Conservation (phyloP, 257 asterid species). For the Echium plantagineum region DNA sequence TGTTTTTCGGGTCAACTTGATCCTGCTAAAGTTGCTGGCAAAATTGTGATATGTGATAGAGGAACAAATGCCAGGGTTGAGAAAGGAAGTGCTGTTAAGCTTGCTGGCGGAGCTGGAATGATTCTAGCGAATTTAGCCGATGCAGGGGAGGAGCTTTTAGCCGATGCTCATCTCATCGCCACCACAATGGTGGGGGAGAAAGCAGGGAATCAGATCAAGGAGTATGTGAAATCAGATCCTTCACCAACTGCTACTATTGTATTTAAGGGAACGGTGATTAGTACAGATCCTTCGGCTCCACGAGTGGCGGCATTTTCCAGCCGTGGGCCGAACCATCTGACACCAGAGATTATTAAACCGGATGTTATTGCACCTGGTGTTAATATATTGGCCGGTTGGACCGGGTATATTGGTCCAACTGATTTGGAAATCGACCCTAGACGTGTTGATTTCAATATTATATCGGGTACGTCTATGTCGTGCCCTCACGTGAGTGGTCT, state of each 20-base stretch:
- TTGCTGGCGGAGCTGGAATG: constrained; percentile 80
- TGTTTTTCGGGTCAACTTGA: constrained; percentile 65
- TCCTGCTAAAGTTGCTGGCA: constrained; percentile 46
- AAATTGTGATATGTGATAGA: constrained; percentile 79
- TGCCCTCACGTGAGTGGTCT: constrained; percentile 95
- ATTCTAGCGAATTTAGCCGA: constrained; percentile 69
- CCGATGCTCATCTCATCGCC: constrained; percentile 81
- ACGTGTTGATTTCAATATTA: constrained; percentile 68
- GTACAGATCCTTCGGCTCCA: constrained; percentile 66
- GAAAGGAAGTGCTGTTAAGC: constrained; percentile 75
- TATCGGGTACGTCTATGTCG: constrained; percentile 91
- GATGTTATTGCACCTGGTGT: constrained; percentile 91
- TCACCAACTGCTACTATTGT: constrained; percentile 63
- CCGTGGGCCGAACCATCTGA: constrained; percentile 81
- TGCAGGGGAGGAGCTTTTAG: constrained; percentile 80
- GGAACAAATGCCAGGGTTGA: constrained; percentile 90
- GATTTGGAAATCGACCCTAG: constrained; percentile 51
- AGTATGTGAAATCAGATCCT: constrained; percentile 46
- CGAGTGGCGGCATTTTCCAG: constrained; percentile 86
- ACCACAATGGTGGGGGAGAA: constrained; percentile 77
- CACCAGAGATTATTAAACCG: constrained; percentile 79
- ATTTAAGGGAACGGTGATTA: constrained; percentile 64
- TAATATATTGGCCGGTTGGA: constrained; percentile 90
- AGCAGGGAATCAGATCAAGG: constrained; percentile 61
- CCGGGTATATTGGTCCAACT: constrained; percentile 56